Evolutionary conservation across 2,329 filamentous ascomycete species (phyloP), one percentile per base, ranked within the genome.

Genomic region (Chalara sp.): DNA sequence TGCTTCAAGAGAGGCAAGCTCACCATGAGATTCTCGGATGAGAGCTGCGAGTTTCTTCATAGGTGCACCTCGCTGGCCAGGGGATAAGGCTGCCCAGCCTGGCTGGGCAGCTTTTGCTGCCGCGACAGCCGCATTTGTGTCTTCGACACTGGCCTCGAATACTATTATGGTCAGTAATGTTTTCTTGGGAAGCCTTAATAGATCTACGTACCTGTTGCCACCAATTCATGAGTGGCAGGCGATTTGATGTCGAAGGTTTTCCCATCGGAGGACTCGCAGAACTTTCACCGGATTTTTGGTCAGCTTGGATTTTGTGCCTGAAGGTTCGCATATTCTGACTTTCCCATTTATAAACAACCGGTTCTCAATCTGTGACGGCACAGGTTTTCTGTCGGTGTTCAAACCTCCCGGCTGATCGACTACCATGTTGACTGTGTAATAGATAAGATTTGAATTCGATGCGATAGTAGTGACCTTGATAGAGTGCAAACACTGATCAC

Each of bases 11-110:
- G 48, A 63, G 72, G 74, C 72, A 1, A 79, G 66, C 49, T 77
- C 70, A 1, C 62, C 51, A n/a, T 66, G 64, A 48, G 71, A 55
- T 10, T 69, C 60, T 6, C 63, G 65, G 39, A 79, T 66, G 13
- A 78, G 65, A 1, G 55, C 61, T 1, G 73, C 74, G 0, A 80
- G 66, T 45, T 72, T 73, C 52, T 70, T 72, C 53, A 80, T 56
- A 55, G 66, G 67, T 21, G 58, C 53, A 4, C 67, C 72, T 5
- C 76, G 70, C 29, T 69, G 61, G 2, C 64, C 54, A 0, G 72
- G 70, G 3, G 64, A 62, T 2, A 72, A 58, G 1, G 65, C 67
- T 0, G 70, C 67, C 75, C 75, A 78, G 21, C 66, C 65, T 5
- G 71, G 70, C 47, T 72, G 72, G 6, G 74, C 72, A 0, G 66